Conservation (phyloP, 73 alveolate species). For the Stentor coeruleus region DNA sequence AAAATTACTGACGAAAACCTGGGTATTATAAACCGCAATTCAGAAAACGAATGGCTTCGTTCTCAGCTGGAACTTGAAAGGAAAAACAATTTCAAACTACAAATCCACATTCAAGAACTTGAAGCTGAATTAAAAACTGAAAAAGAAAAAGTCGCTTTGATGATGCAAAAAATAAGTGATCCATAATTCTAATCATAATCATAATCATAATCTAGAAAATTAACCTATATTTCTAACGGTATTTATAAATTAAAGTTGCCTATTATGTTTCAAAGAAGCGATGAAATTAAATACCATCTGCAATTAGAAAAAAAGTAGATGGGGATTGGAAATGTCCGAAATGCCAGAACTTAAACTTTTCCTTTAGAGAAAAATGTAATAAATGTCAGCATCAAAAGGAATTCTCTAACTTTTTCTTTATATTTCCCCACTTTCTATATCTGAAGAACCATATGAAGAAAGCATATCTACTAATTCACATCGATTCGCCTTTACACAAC, state of each 20-base stretch:
- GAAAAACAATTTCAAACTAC: not conserved
- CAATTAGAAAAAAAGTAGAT: not conserved
- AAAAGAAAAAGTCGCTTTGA: not conserved
- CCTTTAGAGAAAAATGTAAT: constrained; percentile 5
- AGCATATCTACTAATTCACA: too few species aligned
- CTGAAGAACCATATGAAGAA: too few species aligned
- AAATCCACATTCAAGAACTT: not conserved
- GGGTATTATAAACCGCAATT: not conserved
- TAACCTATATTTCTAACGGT: too few species aligned
- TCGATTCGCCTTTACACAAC: too few species aligned
- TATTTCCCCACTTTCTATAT: too few species aligned
- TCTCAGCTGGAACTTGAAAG: not conserved
- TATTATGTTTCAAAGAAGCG: too few species aligned
- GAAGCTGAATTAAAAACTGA: not conserved
- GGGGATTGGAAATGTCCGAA: constrained; percentile 29
- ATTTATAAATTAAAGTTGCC: too few species aligned
- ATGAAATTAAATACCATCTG: too few species aligned
- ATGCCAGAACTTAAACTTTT: constrained; percentile 15
- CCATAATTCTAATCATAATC: too few species aligned
- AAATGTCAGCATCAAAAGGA: constrained; percentile 5
- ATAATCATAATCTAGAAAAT: too few species aligned
- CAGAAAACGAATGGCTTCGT: not conserved
- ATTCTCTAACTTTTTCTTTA: too few species aligned
- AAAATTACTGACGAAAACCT: not conserved
- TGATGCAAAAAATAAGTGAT: too few species aligned